phyloP scores from a whole-genome alignment of 495 filamentous ascomycete genomes.

The Hyaloscypha hepaticicola region DNA sequence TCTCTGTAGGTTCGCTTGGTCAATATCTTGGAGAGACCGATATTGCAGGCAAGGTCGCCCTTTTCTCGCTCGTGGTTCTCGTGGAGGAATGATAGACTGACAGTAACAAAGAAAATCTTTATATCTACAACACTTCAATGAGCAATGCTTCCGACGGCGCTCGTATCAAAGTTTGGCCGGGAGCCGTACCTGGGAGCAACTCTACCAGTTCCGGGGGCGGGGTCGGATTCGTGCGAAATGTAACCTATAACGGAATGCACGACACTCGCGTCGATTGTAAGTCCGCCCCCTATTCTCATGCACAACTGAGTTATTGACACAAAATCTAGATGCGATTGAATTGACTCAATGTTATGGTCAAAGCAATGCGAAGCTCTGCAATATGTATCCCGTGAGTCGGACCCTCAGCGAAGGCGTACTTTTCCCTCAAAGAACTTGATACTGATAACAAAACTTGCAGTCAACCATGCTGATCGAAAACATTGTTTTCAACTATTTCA shows the following conservation, averaged over 20 bases:
- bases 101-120: conserved; percentile 52
- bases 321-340: conserved; percentile 49
- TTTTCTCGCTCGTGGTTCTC: neutral
- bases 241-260: conserved; percentile 53
- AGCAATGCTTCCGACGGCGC: conserved; percentile 60
- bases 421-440: neutral
- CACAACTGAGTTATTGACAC: neutral
- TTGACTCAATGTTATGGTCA: conserved; percentile 65
- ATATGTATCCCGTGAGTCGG: conserved; percentile 46
- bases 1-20: conserved; percentile 65
- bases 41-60: conserved; percentile 33
- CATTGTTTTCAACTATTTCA: conserved; percentile 48
- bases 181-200: conserved; percentile 45
- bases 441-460: too few relatives aligned
- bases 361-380: conserved; percentile 56
- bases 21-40: conserved; percentile 61
- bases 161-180: conserved; percentile 68
- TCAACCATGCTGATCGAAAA: conserved; percentile 52
- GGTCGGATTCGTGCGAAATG: conserved; percentile 41
- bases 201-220: conserved; percentile 60
- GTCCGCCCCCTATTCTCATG: neutral
- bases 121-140: conserved; percentile 65
- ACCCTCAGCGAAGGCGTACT: too few relatives aligned
- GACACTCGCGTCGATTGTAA: conserved; percentile 55
- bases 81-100: neutral